phyloP scores from a whole-genome alignment of 208 protist genomes.

The Acanthamoeba sp. region DNA sequence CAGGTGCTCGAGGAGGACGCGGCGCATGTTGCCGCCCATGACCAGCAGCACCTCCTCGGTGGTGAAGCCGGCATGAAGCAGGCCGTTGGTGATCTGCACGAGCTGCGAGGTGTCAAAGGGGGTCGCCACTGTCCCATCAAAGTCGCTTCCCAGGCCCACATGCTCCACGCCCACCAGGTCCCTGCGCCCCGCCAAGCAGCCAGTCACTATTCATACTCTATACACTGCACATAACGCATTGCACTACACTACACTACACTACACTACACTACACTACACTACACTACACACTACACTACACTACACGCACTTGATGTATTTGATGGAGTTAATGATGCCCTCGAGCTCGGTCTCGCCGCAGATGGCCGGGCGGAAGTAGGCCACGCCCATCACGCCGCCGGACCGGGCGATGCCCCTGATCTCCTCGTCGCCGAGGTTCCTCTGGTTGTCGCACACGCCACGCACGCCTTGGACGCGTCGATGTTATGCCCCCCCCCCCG shows the following conservation, averaged over 20 bases:
- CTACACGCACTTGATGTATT: conserved; percentile 26
- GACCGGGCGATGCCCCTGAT: conserved; percentile 64
- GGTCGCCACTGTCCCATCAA: conserved; percentile 49
- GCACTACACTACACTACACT: too few species aligned
- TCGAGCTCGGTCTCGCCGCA: conserved; percentile 67
- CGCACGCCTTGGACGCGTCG: conserved; percentile 63
- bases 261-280: too few species aligned
- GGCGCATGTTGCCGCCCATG: conserved; percentile 72
- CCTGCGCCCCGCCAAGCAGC: neutral
- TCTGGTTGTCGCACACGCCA: conserved; percentile 51
- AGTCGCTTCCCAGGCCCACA: conserved; percentile 71
- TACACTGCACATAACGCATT: too few species aligned
- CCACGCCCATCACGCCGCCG: conserved; percentile 62
- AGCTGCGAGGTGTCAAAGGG: conserved; percentile 74
- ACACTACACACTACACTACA: too few species aligned
- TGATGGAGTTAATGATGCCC: conserved; percentile 60
- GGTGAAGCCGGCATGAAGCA: conserved; percentile 38
- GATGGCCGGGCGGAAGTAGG: conserved; percentile 71
- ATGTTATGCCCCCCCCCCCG: too few species aligned
- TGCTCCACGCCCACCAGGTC: conserved; percentile 67
- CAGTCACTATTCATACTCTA: too few species aligned
- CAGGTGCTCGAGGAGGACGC: conserved; percentile 42
- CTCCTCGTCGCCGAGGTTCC: conserved; percentile 66
- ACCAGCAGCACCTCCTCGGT: conserved; percentile 55
- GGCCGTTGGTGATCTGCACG: conserved; percentile 70